phyloP scores from a whole-genome alignment of 345 rosid genomes.

The Pistacia atlantica region DNA sequence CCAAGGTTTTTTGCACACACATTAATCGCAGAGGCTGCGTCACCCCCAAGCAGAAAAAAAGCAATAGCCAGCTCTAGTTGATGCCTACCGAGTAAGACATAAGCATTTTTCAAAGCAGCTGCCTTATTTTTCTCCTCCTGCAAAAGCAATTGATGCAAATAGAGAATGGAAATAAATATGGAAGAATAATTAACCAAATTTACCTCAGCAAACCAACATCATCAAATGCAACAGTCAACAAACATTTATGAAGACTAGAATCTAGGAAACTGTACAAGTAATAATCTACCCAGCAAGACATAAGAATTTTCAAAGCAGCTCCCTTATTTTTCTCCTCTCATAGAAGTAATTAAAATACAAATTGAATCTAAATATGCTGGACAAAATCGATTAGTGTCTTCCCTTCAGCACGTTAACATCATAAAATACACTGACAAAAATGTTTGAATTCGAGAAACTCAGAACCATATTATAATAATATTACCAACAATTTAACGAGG shows the following conservation, averaged over 20 bases:
- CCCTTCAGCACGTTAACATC: constrained; percentile 14
- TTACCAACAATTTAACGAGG: not conserved
- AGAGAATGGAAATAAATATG: not conserved
- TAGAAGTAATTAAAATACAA: constrained; percentile 11
- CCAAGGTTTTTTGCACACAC: constrained; percentile 85
- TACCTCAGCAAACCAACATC: constrained; percentile 11
- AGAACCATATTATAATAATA: not conserved
- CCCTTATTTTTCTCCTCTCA: constrained; percentile 92
- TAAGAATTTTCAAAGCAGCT: constrained; percentile 92
- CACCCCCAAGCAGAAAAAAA: constrained; percentile 96
- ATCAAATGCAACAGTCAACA: not conserved
- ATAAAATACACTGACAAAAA: not conserved
- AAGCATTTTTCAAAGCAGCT: constrained; percentile 94
- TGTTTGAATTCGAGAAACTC: not conserved
- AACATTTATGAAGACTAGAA: not conserved
- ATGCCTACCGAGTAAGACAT: constrained; percentile 92
- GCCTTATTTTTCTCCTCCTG: constrained; percentile 94
- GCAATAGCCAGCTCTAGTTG: constrained; percentile 88
- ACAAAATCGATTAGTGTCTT: constrained; percentile 7
- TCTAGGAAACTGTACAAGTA: not conserved
- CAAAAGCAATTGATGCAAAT: constrained; percentile 12
- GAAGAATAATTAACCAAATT: constrained; percentile 9
- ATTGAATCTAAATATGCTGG: not conserved
- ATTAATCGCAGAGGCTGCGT: constrained; percentile 77
- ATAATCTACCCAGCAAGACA: constrained; percentile 74